phyloP scores from a whole-genome alignment of 176 grass and related monocot species.

The Canna indica region DNA sequence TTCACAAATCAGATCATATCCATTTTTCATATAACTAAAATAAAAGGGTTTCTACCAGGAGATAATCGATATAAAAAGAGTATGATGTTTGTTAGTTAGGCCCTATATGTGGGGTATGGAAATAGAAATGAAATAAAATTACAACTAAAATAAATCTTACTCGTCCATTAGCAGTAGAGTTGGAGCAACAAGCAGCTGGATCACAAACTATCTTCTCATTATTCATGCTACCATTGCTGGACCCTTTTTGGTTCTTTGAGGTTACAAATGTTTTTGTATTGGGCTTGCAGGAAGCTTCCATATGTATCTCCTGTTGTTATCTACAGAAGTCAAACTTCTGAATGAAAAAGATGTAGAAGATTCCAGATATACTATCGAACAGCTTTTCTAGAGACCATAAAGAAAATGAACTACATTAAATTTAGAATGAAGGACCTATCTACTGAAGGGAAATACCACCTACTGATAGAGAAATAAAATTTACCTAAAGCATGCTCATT shows the following conservation, averaged over 20 bases:
- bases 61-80: not conserved
- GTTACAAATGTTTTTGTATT: constrained; percentile 14
- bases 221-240: constrained; percentile 31
- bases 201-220: constrained; percentile 17
- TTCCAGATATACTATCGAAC: constrained; percentile 14
- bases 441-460: constrained; percentile 10
- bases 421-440: constrained; percentile 27
- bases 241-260: constrained; percentile 25
- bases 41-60: not conserved
- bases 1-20: not conserved
- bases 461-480: constrained; percentile 13
- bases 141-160: constrained; percentile 19
- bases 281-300: constrained; percentile 18
- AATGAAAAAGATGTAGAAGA: constrained; percentile 27
- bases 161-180: constrained; percentile 40
- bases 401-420: not conserved
- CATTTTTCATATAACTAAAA: no score
- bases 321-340: constrained; percentile 40
- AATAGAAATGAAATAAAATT: constrained; percentile 7
- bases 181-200: constrained; percentile 30
- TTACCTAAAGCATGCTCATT: constrained; percentile 96
- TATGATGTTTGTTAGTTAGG: not conserved
- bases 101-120: not conserved
- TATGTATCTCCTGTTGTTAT: constrained; percentile 45
- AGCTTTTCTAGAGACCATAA: constrained; percentile 15